Base-by-base conservation (phyloP, 768 basidiomycete species). In the Rhizopogon vulgaris region DNA sequence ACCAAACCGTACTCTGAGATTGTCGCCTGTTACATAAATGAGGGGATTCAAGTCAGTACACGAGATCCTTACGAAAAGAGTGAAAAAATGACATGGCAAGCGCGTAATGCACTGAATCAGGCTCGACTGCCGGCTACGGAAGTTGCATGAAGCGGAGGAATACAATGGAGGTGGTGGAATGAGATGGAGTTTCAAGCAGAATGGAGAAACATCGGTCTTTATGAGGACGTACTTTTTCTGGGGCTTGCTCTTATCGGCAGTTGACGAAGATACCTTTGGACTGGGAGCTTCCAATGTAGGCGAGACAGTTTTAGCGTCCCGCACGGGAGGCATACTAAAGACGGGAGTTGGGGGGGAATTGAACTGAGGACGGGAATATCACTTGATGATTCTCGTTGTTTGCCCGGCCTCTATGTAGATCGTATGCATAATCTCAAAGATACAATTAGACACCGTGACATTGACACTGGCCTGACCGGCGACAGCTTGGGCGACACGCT, bases 191-290 rank as follows among this genome's bases (percentile, higher is more conserved):
- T 46, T 36, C 39, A 54, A 54, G 52, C 67, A 63, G 60, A 38
- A 63, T 79, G 82, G 82, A 72, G 73, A 80, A 83, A 78, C 58
- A 51, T 80, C 81, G 59, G 62, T 30, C 77, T 75, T 63, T 68
- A 75, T 73, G 65, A 54, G 49, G 53, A 80, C 85, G 70, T 72
- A 87, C 85, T 87, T 88, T 81, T 85, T 78, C 76, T 87, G 87
- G 72, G 75, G 78, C 73, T 82, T 86, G 74, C 76, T 80, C 71
- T 78, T 84, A 77, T 85, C 82, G 78, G 80, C 66, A 67, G 69
- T 62, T 59, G 71, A 65, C 17, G 0, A 4, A 12, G 37, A 32
- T 67, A 80, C 78, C 73, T 78, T 79, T 66, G 69, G 66, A 66
- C 71, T 69, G 60, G 72, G 70, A 66, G 83, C 83, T 75, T 84